These are phyloP conservation scores for Neurospora sp. DNA, from an alignment of 2,329 filamentous ascomycete genomes.

Conservation along the genomic window DNA sequence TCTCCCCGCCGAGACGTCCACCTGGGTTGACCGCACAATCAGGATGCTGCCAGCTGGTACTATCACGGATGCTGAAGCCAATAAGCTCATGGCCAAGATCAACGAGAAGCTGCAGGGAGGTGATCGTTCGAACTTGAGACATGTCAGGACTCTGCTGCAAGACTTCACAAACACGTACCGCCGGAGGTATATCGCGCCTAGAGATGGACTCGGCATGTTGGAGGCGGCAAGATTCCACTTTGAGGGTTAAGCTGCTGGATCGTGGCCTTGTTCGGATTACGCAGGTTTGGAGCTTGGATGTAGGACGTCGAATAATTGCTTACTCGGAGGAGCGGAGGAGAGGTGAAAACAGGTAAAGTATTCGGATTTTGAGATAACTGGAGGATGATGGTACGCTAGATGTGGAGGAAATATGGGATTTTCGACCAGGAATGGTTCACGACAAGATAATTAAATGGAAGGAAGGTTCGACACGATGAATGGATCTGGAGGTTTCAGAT, in stretches of 20 bases:
- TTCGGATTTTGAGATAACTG: neutral
- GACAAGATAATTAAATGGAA: neutral
- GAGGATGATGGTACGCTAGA: neutral
- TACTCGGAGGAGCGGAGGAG: neutral
- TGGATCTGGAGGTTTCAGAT: neutral
- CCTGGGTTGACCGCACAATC: constrained; percentile 78
- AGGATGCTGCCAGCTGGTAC: constrained; percentile 75
- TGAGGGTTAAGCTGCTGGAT: constrained; percentile 32
- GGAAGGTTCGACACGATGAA: neutral
- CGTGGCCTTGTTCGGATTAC: neutral
- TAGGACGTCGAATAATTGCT: neutral
- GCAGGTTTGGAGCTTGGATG: neutral
- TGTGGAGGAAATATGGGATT: neutral
- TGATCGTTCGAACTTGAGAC: constrained; percentile 51
- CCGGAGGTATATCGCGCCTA: constrained; percentile 85
- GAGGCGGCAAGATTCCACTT: constrained; percentile 87
- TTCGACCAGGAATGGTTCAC: neutral
- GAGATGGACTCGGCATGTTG: constrained; percentile 79
- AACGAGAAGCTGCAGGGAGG: constrained; percentile 64
- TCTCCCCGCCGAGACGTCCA: constrained; percentile 66
- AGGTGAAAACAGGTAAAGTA: neutral
- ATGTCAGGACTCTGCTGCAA: constrained; percentile 77
- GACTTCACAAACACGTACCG: constrained; percentile 96
- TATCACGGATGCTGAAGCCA: constrained; percentile 69
- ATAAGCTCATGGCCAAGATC: constrained; percentile 72